Base-by-base conservation (phyloP, 495 filamentous ascomycete species). In the Xylona heveae region DNA sequence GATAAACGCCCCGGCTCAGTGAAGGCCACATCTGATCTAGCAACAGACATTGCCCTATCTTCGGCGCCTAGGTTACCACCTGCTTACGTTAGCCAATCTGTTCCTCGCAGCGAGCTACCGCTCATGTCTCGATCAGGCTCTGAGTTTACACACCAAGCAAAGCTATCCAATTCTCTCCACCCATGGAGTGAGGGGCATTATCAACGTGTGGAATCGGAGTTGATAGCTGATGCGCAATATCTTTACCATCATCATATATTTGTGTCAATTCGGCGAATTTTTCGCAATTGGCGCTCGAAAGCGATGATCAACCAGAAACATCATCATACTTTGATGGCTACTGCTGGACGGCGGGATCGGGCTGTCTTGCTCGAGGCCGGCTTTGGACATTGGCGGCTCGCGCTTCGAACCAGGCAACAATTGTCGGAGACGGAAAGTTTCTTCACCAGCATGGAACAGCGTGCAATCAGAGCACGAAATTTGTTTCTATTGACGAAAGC, bases 401-500 rank as follows among this genome's bases (percentile, higher is more conserved):
- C 53, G 6, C 51, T 65, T 15, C 49, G 58, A 28, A 46, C 56
- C 2, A 64, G 57, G 31, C 58, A 54, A 3, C 57, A 64, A 36
- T 45, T 39, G 6, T 47, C 37, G 15, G 61, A 64, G 35, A 70
- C 66, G 1, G 61, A 72, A 30, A 50, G 57, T n/a, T 74, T 74
- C 24, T 74, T 68, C 36, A 57, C 59, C 17, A 66, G 65, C 15
- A 44, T 74, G 1, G 71, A 78, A 39, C 55, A 54, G 40, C 59
- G 72, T 33, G 70, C 73, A 18, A 56, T 47, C 12, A 63, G 61
- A 36, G 70, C 73, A 15, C 61, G 74, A 30, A 62, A 76, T 43
- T 43, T 78, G 14, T 70, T 70, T 43, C 52, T 80, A 19, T 49
- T 82, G 38, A 68, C 67, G 1, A 76, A 74, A 46, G 70, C 74